phyloP scores from a whole-genome alignment of 2,329 filamentous ascomycete species.

The Conoideocrella luteorostrata region DNA sequence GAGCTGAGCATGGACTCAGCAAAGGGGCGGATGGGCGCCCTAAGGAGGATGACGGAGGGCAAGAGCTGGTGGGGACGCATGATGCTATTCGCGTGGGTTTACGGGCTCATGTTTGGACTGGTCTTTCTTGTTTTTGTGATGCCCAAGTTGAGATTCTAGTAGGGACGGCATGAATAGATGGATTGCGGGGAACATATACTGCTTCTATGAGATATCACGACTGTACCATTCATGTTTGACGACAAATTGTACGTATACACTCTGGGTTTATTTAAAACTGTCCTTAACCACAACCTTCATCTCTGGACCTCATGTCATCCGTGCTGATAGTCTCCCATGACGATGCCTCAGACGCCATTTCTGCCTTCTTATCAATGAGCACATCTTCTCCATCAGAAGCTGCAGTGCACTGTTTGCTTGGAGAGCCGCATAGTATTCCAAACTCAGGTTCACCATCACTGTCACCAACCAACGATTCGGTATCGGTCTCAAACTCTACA shows the following conservation, averaged over 20 bases:
- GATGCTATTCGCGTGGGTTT: constrained; percentile 79
- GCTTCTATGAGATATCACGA: not conserved
- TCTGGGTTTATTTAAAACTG: not conserved
- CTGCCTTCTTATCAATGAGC: too few species aligned
- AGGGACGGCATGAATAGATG: too few species aligned
- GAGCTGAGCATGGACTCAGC: constrained; percentile 71
- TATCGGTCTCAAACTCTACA: not conserved
- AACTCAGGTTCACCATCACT: too few species aligned
- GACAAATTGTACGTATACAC: not conserved
- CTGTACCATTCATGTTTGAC: not conserved
- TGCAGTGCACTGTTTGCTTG: too few species aligned
- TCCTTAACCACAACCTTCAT: not conserved
- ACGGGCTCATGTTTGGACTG: constrained; percentile 70
- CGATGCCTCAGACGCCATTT: too few species aligned
- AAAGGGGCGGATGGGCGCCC: constrained; percentile 66
- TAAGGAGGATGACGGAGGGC: constrained; percentile 78
- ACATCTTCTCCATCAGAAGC: too few species aligned
- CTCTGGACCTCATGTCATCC: too few species aligned
- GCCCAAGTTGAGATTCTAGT: constrained; percentile 80
- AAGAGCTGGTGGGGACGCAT: constrained; percentile 81
- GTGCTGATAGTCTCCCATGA: too few species aligned
- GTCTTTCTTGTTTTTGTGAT: constrained; percentile 76
- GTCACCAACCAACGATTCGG: too few species aligned
- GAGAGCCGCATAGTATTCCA: too few species aligned
- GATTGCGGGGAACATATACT: not conserved